These are phyloP conservation scores for Apiospora phragmitis DNA, from an alignment of 2,329 filamentous ascomycete genomes.

Conservation along the genomic window DNA sequence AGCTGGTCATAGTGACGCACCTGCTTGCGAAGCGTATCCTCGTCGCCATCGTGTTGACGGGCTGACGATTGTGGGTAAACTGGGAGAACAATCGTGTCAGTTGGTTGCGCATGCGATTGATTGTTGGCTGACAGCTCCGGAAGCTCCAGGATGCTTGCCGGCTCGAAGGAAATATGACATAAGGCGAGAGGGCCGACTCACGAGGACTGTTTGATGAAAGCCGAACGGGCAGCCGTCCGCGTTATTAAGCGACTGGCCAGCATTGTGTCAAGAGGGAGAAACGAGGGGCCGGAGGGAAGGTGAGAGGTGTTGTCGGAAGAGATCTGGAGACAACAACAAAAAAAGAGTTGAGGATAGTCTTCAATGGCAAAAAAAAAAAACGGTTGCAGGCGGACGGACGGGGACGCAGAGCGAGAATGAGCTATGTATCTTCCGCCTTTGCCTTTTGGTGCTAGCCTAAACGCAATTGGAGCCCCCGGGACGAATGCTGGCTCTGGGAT, in stretches of 20 bases:
- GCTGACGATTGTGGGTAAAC: conserved; percentile 50
- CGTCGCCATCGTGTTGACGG: conserved; percentile 56
- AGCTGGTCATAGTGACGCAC: conserved; percentile 39
- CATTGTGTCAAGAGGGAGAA: conserved; percentile 44
- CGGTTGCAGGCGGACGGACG: not conserved
- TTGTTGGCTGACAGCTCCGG: conserved; percentile 15
- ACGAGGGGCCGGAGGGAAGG: conserved; percentile 5
- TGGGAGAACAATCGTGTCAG: conserved; percentile 30
- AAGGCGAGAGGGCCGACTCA: conserved; percentile 37
- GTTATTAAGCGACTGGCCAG: conserved; percentile 62
- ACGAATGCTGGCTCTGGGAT: not conserved
- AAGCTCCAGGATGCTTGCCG: conserved; percentile 12
- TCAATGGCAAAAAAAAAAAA: conserved; percentile 6
- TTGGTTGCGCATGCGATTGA: not conserved
- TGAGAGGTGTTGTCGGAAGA: not conserved
- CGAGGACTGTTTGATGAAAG: conserved; percentile 56
- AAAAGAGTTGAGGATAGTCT: conserved; percentile 4
- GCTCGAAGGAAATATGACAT: not conserved
- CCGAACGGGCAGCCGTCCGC: conserved; percentile 57
- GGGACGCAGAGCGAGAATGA: not conserved
- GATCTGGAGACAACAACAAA: not conserved
- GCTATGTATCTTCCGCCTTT: not conserved
- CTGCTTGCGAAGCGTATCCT: conserved; percentile 59
- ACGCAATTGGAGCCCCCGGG: not conserved
- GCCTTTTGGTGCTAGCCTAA: not conserved